Conservation (phyloP, 352 stramenopile genomes). For the Phytopythium kandeliae region DNA sequence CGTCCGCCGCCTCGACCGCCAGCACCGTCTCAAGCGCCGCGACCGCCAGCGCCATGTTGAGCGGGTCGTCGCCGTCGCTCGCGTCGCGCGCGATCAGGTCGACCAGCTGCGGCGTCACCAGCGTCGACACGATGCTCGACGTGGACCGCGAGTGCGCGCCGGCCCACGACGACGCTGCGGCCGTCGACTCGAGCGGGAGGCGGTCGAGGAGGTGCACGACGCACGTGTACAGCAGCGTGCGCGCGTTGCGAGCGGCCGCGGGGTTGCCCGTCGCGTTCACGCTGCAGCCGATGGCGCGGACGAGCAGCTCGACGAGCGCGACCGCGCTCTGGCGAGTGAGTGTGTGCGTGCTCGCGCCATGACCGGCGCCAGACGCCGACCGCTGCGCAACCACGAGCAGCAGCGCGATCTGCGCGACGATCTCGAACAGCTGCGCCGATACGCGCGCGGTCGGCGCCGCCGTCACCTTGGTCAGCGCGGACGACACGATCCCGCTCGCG, state of each 20-base stretch:
- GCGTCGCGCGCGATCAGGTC: conserved; percentile 70
- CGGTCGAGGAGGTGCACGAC: conserved; percentile 61
- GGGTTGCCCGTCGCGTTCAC: conserved; percentile 60
- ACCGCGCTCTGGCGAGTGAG: conserved; percentile 29
- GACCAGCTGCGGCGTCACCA: conserved; percentile 33
- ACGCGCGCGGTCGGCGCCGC: conserved; percentile 22
- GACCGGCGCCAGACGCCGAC: conserved; percentile 9
- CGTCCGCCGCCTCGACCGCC: conserved; percentile 26
- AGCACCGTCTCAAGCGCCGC: conserved; percentile 66
- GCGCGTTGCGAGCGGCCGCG: conserved; percentile 63
- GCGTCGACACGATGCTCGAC: conserved; percentile 1
- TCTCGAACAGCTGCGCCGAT: conserved; percentile 74
- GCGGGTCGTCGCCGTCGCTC: conserved; percentile 67
- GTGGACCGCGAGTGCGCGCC: not conserved
- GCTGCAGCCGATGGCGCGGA: conserved; percentile 59
- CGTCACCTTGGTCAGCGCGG: conserved; percentile 59
- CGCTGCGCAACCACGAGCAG: conserved; percentile 42
- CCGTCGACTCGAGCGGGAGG: not conserved
- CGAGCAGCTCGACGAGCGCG: conserved; percentile 55
- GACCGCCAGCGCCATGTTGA: conserved; percentile 79
- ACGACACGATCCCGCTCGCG: conserved; percentile 55
- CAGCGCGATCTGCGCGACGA: conserved; percentile 58
- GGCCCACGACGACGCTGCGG: not conserved
- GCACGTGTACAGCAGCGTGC: conserved; percentile 74
- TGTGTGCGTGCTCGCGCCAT: conserved; percentile 16